These are phyloP conservation scores for Pseudopediastrum boryanum DNA, from an alignment of 139 green algal genomes.

Conservation along the genomic window DNA sequence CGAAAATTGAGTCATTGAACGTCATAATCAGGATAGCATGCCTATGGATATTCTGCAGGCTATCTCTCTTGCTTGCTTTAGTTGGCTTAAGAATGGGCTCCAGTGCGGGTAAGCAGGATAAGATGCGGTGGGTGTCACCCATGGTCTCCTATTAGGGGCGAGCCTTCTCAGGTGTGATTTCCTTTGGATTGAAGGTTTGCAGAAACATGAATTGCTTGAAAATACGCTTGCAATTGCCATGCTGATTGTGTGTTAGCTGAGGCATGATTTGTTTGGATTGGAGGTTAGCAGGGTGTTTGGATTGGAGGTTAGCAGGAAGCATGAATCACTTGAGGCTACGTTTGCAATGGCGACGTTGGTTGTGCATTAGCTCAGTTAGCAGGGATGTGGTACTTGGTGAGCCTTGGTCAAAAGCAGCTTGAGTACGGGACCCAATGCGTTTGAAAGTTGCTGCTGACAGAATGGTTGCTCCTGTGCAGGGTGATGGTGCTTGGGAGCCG, in stretches of 20 bases:
- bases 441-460: background rate
- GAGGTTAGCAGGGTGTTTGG: background rate
- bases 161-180: too few species aligned
- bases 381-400: background rate
- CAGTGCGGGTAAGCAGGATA: background rate
- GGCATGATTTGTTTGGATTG: background rate
- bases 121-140: background rate
- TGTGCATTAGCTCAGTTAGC: background rate
- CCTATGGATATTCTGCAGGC: background rate
- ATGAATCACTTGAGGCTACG: background rate
- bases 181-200: background rate
- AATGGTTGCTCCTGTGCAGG: conserved; percentile 28
- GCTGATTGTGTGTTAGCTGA: background rate
- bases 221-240: too few species aligned
- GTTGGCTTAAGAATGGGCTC: background rate
- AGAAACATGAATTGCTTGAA: background rate
- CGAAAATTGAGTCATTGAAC: too few species aligned
- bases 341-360: too few species aligned
- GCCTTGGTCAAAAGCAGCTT: background rate
- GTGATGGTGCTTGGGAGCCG: conserved; percentile 79
- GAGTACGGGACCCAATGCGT: background rate
- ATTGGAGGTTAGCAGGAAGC: background rate
- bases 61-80: background rate
- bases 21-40: background rate
- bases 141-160: background rate